phyloP scores from a whole-genome alignment of 345 rosid genomes.

The Populus davidiana region DNA sequence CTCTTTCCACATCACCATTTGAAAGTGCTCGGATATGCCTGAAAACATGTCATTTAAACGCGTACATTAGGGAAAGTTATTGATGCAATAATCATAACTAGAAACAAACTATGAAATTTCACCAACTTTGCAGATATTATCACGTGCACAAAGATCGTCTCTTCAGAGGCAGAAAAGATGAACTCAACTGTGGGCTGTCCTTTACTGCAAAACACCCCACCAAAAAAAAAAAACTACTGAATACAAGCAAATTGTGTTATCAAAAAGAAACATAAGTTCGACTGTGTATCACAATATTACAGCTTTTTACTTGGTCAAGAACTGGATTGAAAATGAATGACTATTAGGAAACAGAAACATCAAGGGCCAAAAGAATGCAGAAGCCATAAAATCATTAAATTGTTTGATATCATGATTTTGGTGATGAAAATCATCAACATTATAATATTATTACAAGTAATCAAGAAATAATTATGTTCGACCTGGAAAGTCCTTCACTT shows the following conservation, averaged over 20 bases:
- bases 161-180: constrained; percentile 92
- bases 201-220: constrained; percentile 56
- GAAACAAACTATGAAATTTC: constrained; percentile 20
- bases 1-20: constrained; percentile 66
- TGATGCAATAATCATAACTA: neutral
- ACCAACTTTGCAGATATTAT: constrained; percentile 87
- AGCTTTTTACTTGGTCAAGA: neutral
- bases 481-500: constrained; percentile 79
- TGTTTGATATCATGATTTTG: neutral
- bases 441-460: neutral
- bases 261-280: neutral
- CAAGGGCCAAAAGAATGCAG: neutral
- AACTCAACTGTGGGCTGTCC: constrained; percentile 86
- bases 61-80: neutral
- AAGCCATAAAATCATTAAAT: neutral
- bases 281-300: neutral
- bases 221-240: neutral
- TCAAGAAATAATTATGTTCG: constrained; percentile 7
- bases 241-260: neutral
- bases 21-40: constrained; percentile 88
- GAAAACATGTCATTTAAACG: constrained; percentile 12
- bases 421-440: neutral
- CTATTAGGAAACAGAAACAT: neutral
- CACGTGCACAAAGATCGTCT: constrained; percentile 85
- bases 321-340: neutral